phyloP scores from a whole-genome alignment of 2,329 filamentous ascomycete species.

The Clonostachys sp. region DNA sequence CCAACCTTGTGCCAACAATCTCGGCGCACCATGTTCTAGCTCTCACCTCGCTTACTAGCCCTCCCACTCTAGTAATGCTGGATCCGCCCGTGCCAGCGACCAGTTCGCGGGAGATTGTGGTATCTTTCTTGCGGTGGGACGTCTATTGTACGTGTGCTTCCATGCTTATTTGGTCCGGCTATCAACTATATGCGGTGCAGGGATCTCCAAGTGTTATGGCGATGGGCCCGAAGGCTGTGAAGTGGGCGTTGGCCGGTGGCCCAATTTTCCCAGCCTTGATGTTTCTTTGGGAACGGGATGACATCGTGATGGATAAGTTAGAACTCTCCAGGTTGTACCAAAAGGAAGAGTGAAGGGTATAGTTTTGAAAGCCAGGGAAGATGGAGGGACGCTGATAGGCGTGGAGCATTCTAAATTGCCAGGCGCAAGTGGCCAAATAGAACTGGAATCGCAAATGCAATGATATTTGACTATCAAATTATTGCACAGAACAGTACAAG shows the following conservation, averaged over 20 bases:
- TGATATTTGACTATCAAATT: too few species aligned
- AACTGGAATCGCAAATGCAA: too few species aligned
- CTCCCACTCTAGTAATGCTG: constrained; percentile 1
- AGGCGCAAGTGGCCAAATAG: too few species aligned
- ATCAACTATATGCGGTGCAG: background rate
- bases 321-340: background rate
- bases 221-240: background rate
- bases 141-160: constrained; percentile 4
- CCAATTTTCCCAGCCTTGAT: constrained; percentile 3
- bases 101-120: constrained; percentile 3
- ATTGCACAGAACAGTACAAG: too few species aligned
- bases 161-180: constrained; percentile 2
- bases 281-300: constrained; percentile 4
- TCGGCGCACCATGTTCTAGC: background rate
- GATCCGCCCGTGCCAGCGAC: background rate
- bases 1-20: background rate
- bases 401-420: too few species aligned
- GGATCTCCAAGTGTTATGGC: background rate
- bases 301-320: background rate
- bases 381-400: too few species aligned
- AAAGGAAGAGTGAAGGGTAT: too few species aligned
- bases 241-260: constrained; percentile 1
- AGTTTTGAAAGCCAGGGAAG: too few species aligned
- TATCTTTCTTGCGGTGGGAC: constrained; percentile 4
- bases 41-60: background rate